Evolutionary conservation across 495 filamentous ascomycete species (phyloP), one percentile per base, ranked within the genome.

Genomic region (Penicillium flavigenum): DNA sequence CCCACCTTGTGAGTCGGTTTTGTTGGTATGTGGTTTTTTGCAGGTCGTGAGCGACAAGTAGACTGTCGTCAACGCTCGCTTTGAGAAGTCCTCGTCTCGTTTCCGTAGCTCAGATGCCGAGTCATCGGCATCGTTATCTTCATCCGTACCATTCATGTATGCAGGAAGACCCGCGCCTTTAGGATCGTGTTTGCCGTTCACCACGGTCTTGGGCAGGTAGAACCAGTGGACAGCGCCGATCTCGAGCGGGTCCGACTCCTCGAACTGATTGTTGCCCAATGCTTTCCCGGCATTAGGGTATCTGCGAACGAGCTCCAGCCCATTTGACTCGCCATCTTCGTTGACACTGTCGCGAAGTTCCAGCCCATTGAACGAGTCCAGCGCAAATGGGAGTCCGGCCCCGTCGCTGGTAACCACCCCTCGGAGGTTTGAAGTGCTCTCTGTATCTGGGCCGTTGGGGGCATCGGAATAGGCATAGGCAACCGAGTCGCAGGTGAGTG

Each of bases 11-110:
- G 38, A 47, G 26, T 58, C 63, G 5, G 65, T 65, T 60, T 67
- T 59, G 70, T 80, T 78, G 60, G 78, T 64, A 50, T 54, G 63
- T 1, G 92, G 92, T 61, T 91, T 90, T 16, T 79, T 61, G 71
- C 92, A 97, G 8, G 89, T 88, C 55, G 88, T 95, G 34, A 92
- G 81, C 4, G 91, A 89, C 47, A 97, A 79, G 62, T 86, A 96
- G 7, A 96, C 73, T 1, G 75, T 84, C 17, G 73, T 79, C 6
- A 54, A 29, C 74, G 67, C 60, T 47, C 44, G 38, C 29, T 75
- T 74, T 17, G 54, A 52, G 16, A 46, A 12, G 9, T 57, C 53
- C 47, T 29, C 60, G 46, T 56, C 51, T 42, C 62, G 48, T 52
- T 62, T 74, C 52, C 59, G 60, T 53, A 68, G 60, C 48, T 66